Conservation (phyloP, 495 filamentous ascomycete species). For the Pyronema domesticum region DNA sequence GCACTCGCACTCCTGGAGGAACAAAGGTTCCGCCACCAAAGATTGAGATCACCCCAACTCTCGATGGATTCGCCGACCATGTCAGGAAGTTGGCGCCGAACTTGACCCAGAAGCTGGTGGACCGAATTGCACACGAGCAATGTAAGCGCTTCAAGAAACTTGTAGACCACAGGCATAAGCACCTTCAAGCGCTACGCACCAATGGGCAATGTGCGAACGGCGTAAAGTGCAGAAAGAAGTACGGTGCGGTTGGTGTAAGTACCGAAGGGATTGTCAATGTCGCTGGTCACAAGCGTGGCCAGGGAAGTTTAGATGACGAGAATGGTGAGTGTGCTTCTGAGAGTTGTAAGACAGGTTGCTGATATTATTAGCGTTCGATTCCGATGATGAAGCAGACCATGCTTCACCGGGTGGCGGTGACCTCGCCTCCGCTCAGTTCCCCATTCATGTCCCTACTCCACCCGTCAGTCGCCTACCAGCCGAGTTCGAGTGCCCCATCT, state of each 20-base stretch:
- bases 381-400: slow-evolving; percentile 44
- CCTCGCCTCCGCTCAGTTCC: slow-evolving; percentile 55
- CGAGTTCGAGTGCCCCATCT: slow-evolving; percentile 82
- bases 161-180: slow-evolving; percentile 53
- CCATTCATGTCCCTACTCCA: slow-evolving; percentile 62
- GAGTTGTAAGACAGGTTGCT: not conserved
- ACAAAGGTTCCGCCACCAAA: slow-evolving; percentile 28
- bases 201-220: slow-evolving; percentile 14
- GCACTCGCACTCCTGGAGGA: slow-evolving; percentile 30
- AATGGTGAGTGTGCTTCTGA: slow-evolving; percentile 14
- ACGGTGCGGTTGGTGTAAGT: slow-evolving; percentile 22
- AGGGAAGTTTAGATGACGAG: slow-evolving; percentile 19
- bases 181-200: slow-evolving; percentile 29
- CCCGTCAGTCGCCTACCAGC: slow-evolving; percentile 64
- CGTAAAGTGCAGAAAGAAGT: slow-evolving; percentile 9
- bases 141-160: slow-evolving; percentile 61
- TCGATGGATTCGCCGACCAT: slow-evolving; percentile 61
- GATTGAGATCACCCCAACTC: slow-evolving; percentile 38
- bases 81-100: slow-evolving; percentile 54
- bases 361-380: slow-evolving; percentile 9
- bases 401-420: slow-evolving; percentile 43
- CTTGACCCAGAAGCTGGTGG: slow-evolving; percentile 49
- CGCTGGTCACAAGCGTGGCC: slow-evolving; percentile 23
- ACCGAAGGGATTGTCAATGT: slow-evolving; percentile 32
- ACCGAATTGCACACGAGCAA: slow-evolving; percentile 72